Evolutionary conservation across 495 filamentous ascomycete species (phyloP), one percentile per base, ranked within the genome.

Genomic region (Aspergillus egyptiacus): DNA sequence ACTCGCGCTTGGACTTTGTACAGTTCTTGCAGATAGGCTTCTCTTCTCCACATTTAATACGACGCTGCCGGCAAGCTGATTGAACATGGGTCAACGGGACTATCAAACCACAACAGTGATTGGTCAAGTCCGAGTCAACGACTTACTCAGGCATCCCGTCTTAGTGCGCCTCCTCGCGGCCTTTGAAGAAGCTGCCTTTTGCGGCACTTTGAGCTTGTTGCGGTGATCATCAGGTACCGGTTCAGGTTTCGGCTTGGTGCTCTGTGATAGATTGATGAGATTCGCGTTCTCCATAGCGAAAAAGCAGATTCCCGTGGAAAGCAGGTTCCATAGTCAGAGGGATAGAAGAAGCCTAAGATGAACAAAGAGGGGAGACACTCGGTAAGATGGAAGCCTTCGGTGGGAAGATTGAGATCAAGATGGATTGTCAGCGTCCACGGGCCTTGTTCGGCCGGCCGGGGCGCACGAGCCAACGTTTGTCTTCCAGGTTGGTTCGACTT

Each of bases 21-120:
- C 93, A 98, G 63, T 97, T 89, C 51, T 76, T 80, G 70, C 93
- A 97, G 13, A 81, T 89, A 4, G 91, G 93, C 47, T 87, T 86
- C 62, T 93, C 89, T 62, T 97, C 93, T 41, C 91, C 93, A 63
- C 93, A 98, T 69, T 98, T 98, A 64, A 98, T 97, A 39, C 93
- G 86, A 15, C 93, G 82, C 67, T 85, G 90, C 42, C 93, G 85
- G 73, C 93, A 98, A 42, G 93, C 88, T 94, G 58, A 36, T 46
- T 22, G 35, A 11, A 48, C 11, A n/a, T 25, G 15, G 3, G 46
- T 50, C 15, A 50, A 46, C 46, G 30, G 28, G 8, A 25, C 11
- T 23, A 11, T 34, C 10, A 27, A 24, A 41, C 10, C 5, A 41
- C n/a, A 32, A 8, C 18, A n/a, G 24, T 15, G 11, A 22, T 2